Conservation (phyloP, 768 basidiomycete genomes). For the Butyriboletus loyo region DNA sequence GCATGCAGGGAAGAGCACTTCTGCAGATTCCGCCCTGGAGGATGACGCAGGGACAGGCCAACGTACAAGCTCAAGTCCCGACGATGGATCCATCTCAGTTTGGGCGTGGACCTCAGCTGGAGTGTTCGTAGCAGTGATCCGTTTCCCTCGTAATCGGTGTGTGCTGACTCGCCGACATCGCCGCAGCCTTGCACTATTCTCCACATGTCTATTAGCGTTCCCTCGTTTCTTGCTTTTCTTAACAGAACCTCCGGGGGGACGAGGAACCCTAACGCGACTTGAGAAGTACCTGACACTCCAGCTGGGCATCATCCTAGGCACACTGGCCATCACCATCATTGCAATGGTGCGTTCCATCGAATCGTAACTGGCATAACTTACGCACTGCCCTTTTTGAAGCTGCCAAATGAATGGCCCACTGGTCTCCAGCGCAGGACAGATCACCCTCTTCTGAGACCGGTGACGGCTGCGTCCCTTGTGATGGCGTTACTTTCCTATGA, state of each 20-base stretch:
- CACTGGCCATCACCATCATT: slow-evolving; percentile 53
- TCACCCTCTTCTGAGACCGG: slow-evolving; percentile 65
- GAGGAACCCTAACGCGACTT: slow-evolving; percentile 54
- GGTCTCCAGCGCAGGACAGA: slow-evolving; percentile 27
- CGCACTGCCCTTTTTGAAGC: slow-evolving; percentile 26
- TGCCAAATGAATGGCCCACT: slow-evolving; percentile 41
- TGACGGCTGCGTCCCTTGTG: slow-evolving; percentile 50
- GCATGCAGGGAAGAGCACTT: background rate
- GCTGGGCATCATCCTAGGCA: slow-evolving; percentile 58
- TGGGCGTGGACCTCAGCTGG: slow-evolving; percentile 41
- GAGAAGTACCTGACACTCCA: slow-evolving; percentile 70
- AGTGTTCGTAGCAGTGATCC: slow-evolving; percentile 23
- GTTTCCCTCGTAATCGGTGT: background rate
- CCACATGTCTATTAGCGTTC: slow-evolving; percentile 44
- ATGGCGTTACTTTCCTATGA: slow-evolving; percentile 69
- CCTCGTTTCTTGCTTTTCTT: slow-evolving; percentile 70
- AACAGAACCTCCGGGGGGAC: slow-evolving; percentile 44
- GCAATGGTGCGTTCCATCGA: slow-evolving; percentile 44
- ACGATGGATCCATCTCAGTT: slow-evolving; percentile 28
- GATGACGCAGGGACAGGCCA: slow-evolving; percentile 2
- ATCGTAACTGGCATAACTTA: background rate
- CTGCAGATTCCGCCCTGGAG: slow-evolving; percentile 11
- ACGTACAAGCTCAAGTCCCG: slow-evolving; percentile 1
- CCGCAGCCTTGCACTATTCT: slow-evolving; percentile 34
- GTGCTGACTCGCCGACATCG: background rate